Conservation (phyloP, 2,329 filamentous ascomycete species). For the Cordyceps fumosorosea region DNA sequence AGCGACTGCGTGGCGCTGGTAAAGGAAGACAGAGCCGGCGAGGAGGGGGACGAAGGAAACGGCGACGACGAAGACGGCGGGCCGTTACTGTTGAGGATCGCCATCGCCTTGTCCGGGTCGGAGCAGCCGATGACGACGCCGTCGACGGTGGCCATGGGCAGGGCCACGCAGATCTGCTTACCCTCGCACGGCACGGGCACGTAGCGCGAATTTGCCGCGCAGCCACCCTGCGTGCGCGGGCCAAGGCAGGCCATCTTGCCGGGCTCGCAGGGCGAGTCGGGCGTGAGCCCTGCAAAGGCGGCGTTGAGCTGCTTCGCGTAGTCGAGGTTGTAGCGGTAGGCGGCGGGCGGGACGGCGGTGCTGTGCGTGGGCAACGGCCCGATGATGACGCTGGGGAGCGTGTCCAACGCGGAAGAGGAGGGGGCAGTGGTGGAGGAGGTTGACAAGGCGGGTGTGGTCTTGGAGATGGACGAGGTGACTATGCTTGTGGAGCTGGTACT, state of each 20-base stretch:
- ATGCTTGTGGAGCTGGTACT: neutral
- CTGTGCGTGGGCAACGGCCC: conserved; percentile 30
- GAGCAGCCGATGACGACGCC: conserved; percentile 46
- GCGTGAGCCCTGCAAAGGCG: conserved; percentile 37
- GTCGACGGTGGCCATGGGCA: conserved; percentile 43
- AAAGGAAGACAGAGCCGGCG: neutral
- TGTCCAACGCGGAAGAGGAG: conserved; percentile 26
- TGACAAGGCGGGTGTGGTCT: conserved; percentile 7
- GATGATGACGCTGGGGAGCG: conserved; percentile 36
- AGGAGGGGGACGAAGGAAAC: neutral
- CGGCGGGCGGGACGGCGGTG: conserved; percentile 33
- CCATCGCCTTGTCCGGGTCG: conserved; percentile 32
- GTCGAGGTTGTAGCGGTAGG: conserved; percentile 39
- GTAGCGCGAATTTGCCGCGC: conserved; percentile 35
- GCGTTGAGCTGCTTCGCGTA: conserved; percentile 40
- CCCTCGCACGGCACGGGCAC: conserved; percentile 31
- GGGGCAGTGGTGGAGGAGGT: conserved; percentile 15
- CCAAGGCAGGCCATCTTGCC: conserved; percentile 27
- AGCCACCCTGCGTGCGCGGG: conserved; percentile 21
- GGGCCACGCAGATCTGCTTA: conserved; percentile 41
- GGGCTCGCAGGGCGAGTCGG: conserved; percentile 38
- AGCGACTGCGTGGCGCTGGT: neutral
- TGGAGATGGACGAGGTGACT: neutral
- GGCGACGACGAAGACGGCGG: neutral
- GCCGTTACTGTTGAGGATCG: conserved; percentile 31